Percentiles rank a stretch among this genome's conserved stretches.
Evolutionary conservation across 2,329 filamentous ascomycete species (phyloP).

Genomic region (Sordariomycetes sp.): DNA sequence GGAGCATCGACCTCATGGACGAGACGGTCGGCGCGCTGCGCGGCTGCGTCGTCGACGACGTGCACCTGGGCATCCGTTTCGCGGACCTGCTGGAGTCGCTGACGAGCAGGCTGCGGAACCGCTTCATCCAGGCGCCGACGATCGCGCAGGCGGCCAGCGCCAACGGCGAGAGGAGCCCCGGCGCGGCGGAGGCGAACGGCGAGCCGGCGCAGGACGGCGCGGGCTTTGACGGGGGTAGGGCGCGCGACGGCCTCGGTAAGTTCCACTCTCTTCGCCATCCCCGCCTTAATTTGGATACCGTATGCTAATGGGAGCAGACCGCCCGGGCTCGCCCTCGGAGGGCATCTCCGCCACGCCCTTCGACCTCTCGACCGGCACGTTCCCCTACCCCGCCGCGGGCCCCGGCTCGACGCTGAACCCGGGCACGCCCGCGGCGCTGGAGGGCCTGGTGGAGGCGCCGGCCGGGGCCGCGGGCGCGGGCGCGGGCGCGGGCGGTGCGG

Average conservation of each 20-base stretch:
- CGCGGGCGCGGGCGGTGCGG: neutral
- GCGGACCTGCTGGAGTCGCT: conserved; percentile 73
- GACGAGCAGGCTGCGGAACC: conserved; percentile 60
- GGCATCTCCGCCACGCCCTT: conserved; percentile 55
- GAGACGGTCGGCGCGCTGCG: conserved; percentile 62
- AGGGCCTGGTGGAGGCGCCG: conserved; percentile 1
- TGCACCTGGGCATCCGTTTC: conserved; percentile 76
- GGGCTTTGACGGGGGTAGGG: conserved; percentile 22
- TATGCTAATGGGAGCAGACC: conserved; percentile 22
- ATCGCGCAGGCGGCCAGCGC: conserved; percentile 26
- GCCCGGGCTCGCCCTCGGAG: conserved; percentile 15
- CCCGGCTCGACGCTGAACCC: conserved; percentile 36
- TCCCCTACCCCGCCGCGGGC: conserved; percentile 39
- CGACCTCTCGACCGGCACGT: conserved; percentile 42
- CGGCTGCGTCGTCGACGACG: conserved; percentile 73
- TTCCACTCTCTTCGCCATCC: conserved; percentile 3
- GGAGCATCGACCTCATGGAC: conserved; percentile 67
- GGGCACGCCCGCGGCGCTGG: conserved; percentile 30
- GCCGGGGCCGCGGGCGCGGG: neutral
- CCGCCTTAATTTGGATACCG: too few species aligned
- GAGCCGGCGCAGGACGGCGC: conserved; percentile 9
- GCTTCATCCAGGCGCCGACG: conserved; percentile 58
- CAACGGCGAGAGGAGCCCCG: conserved; percentile 28
- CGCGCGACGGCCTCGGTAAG: conserved; percentile 23
- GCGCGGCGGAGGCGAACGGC: conserved; percentile 12